These are phyloP conservation scores for Thielaviopsis ethacetica DNA, from an alignment of 2,329 filamentous ascomycete genomes.

Conservation along the genomic window DNA sequence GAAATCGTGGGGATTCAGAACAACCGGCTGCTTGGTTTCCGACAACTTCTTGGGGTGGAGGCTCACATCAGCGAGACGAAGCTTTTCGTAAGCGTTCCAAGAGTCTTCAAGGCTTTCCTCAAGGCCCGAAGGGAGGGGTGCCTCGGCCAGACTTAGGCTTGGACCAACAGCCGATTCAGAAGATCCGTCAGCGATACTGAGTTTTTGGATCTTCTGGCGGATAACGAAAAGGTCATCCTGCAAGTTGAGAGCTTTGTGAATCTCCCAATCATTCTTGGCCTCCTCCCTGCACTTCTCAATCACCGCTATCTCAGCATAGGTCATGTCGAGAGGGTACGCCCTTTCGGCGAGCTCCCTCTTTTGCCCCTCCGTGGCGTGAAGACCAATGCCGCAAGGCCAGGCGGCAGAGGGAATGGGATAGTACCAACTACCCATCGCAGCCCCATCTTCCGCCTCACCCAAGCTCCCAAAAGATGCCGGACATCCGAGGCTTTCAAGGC, in stretches of 20 bases:
- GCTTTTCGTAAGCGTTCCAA: not conserved
- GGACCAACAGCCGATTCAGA: not conserved
- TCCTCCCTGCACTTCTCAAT: not conserved
- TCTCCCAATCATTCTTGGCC: not conserved
- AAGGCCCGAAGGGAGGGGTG: not conserved
- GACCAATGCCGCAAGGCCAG: slow-evolving; percentile 12
- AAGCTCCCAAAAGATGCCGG: too few species aligned
- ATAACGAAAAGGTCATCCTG: not conserved
- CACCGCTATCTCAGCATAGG: slow-evolving; percentile 1
- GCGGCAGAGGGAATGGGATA: slow-evolving; percentile 11
- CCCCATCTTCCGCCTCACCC: not conserved
- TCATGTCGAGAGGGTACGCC: not conserved
- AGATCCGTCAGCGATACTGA: not conserved
- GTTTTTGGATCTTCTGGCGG: not conserved
- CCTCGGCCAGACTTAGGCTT: not conserved
- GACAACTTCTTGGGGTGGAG: not conserved
- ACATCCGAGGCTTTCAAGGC: too few species aligned
- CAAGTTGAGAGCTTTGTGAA: not conserved
- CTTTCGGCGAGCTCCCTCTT: not conserved
- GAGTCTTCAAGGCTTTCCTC: not conserved
- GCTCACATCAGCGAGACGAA: not conserved
- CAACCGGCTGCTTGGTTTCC: not conserved
- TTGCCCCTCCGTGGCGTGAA: slow-evolving; percentile 4
- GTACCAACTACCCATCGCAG: slow-evolving; percentile 14
- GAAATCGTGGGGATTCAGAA: not conserved